These are phyloP conservation scores for Aspergillus ustus DNA, from an alignment of 2,329 filamentous ascomycete species.

Conservation along the genomic window DNA sequence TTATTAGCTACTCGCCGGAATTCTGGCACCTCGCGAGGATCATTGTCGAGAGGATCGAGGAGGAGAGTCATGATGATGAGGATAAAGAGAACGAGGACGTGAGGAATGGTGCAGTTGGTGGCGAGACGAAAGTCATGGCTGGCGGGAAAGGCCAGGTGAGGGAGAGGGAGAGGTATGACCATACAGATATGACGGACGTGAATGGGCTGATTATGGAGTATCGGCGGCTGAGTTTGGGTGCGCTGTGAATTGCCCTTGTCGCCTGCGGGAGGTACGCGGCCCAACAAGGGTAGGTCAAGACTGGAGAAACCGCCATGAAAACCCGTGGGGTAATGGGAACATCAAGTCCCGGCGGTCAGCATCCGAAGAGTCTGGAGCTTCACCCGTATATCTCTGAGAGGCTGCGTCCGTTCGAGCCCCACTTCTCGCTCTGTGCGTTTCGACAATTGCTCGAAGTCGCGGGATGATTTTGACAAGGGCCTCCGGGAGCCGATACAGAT, in stretches of 20 bases:
- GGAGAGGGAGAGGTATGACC: conserved; percentile 22
- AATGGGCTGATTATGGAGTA: conserved; percentile 33
- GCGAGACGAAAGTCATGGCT: background rate
- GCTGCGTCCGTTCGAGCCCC: background rate
- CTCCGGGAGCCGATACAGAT: background rate
- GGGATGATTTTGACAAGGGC: background rate
- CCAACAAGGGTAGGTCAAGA: no score
- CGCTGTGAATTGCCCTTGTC: background rate
- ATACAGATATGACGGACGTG: conserved; percentile 32
- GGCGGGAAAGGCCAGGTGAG: background rate
- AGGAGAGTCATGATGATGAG: conserved; percentile 3
- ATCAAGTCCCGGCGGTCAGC: background rate
- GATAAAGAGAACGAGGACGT: background rate
- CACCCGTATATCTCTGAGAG: background rate
- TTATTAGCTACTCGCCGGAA: conserved; percentile 31
- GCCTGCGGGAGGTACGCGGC: background rate
- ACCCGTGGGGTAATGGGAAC: conserved; percentile 7
- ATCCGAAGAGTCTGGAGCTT: background rate
- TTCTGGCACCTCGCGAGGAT: conserved; percentile 35
- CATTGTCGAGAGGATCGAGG: conserved; percentile 23
- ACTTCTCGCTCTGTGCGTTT: background rate
- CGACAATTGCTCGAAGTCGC: background rate
- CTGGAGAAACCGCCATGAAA: background rate
- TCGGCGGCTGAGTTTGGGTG: conserved; percentile 26
- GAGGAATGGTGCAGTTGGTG: background rate